These are phyloP conservation scores for Brassica hybrid DNA, from an alignment of 441 rosid genomes.

Conservation along the genomic window DNA sequence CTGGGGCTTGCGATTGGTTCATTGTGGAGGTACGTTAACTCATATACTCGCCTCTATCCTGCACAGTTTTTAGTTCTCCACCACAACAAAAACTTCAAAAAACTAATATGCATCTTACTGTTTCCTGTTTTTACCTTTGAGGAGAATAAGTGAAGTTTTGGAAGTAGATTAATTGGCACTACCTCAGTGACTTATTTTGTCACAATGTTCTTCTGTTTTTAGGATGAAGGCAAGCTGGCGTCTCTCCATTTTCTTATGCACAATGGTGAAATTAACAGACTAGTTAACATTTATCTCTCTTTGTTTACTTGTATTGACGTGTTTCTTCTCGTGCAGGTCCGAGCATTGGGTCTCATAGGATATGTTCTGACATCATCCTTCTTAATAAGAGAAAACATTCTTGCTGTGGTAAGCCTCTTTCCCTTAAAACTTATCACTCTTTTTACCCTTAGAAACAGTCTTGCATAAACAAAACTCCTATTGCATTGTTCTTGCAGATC, in stretches of 20 bases:
- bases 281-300: slow-evolving; percentile 17
- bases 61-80: slow-evolving; percentile 16
- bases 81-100: slow-evolving; percentile 2
- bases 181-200: slow-evolving; percentile 10
- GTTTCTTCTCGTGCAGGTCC: slow-evolving; percentile 60
- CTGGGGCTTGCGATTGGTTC: slow-evolving; percentile 86
- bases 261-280: slow-evolving; percentile 53
- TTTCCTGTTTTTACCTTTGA: slow-evolving; percentile 6
- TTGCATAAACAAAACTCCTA: not conserved
- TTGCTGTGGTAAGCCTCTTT: slow-evolving; percentile 66
- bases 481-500: slow-evolving; percentile 58
- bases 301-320: slow-evolving; percentile 20
- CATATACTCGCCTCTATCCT: slow-evolving; percentile 14
- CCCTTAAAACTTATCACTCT: not conserved
- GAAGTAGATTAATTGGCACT: slow-evolving; percentile 12
- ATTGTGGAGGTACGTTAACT: slow-evolving; percentile 72
- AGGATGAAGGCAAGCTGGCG: slow-evolving; percentile 76
- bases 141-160: slow-evolving; percentile 15
- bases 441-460: not conserved
- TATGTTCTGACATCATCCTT: slow-evolving; percentile 84
- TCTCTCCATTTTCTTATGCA: slow-evolving; percentile 76
- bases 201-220: slow-evolving; percentile 35
- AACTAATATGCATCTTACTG: slow-evolving; percentile 1
- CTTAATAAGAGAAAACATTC: slow-evolving; percentile 91
- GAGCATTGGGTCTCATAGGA: slow-evolving; percentile 76